A percentile compares a stretch with the other conserved stretches of the same genome.
These are phyloP conservation scores for Candida morakotiae DNA, from an alignment of 805 yeast species.

Conservation along the genomic window DNA sequence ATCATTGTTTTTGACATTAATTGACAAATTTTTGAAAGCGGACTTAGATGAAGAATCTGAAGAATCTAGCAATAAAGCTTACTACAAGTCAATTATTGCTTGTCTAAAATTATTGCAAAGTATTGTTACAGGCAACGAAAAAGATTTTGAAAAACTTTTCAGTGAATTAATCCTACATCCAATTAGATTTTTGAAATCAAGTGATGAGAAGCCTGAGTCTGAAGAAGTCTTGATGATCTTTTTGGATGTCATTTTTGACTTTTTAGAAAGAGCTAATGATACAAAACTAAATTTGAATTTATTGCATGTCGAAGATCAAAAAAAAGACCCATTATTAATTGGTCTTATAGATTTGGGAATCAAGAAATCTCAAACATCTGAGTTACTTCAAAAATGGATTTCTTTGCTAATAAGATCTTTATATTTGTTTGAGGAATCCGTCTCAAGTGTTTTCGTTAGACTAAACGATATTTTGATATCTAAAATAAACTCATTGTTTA, in stretches of 20 bases:
- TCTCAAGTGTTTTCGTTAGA: constrained; percentile 53
- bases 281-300: constrained; percentile 23
- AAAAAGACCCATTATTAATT: constrained; percentile 28
- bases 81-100: constrained; percentile 24
- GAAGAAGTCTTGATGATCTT: constrained; percentile 26
- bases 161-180: constrained; percentile 35
- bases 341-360: constrained; percentile 50
- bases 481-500: constrained; percentile 33
- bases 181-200: constrained; percentile 15
- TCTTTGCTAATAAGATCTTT: constrained; percentile 49
- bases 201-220: constrained; percentile 11
- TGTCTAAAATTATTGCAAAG: constrained; percentile 40
- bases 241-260: constrained; percentile 23
- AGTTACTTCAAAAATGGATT: constrained; percentile 45
- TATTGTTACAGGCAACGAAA: constrained; percentile 56
- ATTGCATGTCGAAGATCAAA: constrained; percentile 27
- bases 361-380: constrained; percentile 38
- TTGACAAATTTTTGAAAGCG: constrained; percentile 18
- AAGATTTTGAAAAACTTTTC: constrained; percentile 44
- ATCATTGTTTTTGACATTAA: constrained; percentile 44
- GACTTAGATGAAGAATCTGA: constrained; percentile 7
- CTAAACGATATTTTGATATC: constrained; percentile 48
- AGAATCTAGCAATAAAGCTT: constrained; percentile 14
- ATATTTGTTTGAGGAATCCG: constrained; percentile 45
- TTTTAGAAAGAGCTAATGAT: constrained; percentile 27